Evolutionary conservation across 257 asterid genomes (phyloP).

Genomic region (Leptodermis oblonga): DNA sequence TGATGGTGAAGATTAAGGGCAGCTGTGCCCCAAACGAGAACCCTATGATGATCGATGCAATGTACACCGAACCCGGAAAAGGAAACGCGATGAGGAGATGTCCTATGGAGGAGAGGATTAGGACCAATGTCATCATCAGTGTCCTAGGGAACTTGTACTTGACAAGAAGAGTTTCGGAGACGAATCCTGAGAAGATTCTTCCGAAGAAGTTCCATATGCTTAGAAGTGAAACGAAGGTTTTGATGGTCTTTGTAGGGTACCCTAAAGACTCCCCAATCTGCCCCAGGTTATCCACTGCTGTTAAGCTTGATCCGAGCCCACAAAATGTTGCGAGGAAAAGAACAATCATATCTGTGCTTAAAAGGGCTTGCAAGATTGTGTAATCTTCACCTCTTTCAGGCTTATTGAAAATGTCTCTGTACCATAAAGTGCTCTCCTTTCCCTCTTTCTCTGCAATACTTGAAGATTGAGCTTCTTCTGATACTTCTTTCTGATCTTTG

Average conservation of each 20-base stretch:
- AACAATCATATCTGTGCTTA: conserved; percentile 19
- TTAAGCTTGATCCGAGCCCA: conserved; percentile 23
- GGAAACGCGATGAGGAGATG: conserved; percentile 20
- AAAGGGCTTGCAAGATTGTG: conserved; percentile 18
- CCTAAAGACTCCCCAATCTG: conserved; percentile 25
- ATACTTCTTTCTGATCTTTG: not conserved
- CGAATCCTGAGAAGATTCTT: conserved; percentile 20
- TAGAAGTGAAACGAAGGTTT: conserved; percentile 20
- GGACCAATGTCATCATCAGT: conserved; percentile 20
- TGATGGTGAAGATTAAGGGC: conserved; percentile 18
- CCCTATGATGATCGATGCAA: conserved; percentile 17
- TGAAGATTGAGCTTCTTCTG: not conserved
- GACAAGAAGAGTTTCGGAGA: conserved; percentile 17
- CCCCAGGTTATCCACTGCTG: conserved; percentile 23
- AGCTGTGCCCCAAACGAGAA: conserved; percentile 22
- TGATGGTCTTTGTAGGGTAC: conserved; percentile 17
- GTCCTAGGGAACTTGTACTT: conserved; percentile 21
- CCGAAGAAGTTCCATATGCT: conserved; percentile 25
- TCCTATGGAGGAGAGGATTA: conserved; percentile 12
- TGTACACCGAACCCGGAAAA: conserved; percentile 12
- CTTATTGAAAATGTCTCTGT: conserved; percentile 14
- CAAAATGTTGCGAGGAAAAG: conserved; percentile 21
- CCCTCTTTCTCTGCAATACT: not conserved
- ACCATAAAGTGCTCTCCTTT: conserved; percentile 9
- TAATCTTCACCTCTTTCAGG: conserved; percentile 24